phyloP scores from a whole-genome alignment of 2,329 filamentous ascomycete species.

The Fusarium drepaniforme region DNA sequence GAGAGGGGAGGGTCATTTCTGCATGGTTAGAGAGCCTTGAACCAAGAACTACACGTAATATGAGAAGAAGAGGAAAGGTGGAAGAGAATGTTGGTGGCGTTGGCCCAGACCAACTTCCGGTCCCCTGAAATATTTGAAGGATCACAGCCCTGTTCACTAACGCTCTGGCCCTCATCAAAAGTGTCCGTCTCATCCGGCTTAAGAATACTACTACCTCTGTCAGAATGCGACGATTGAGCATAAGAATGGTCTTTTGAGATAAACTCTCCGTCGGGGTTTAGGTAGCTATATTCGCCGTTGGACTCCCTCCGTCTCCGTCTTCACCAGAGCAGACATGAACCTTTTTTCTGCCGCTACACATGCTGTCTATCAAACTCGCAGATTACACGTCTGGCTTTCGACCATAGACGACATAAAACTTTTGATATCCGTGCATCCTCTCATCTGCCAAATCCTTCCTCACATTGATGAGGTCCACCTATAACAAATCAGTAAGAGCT shows the following conservation, averaged over 20 bases:
- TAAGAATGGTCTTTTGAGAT: neutral
- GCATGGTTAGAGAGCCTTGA: neutral
- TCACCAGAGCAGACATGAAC: neutral
- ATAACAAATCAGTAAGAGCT: neutral
- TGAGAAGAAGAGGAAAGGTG: neutral
- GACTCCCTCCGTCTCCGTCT: neutral
- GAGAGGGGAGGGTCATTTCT: fast-evolving
- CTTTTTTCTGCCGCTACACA: neutral
- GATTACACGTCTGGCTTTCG: neutral
- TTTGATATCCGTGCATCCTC: constrained; percentile 1
- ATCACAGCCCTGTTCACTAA: neutral
- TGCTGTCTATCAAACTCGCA: neutral
- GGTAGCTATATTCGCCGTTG: neutral
- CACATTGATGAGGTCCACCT: constrained; percentile 1
- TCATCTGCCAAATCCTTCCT: neutral
- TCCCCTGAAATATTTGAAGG: neutral
- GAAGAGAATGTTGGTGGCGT: neutral
- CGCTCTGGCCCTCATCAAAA: neutral
- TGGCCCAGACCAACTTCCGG: neutral
- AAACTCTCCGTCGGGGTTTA: neutral
- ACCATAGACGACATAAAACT: constrained; percentile 7
- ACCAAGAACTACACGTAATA: neutral
- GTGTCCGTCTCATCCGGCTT: neutral
- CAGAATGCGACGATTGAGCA: neutral
- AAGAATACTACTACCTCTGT: neutral